Percentiles rank a stretch among this genome's conserved stretches.
Evolutionary conservation across 2,329 filamentous ascomycete species (phyloP).

Genomic region (Ascochyta koolunga): DNA sequence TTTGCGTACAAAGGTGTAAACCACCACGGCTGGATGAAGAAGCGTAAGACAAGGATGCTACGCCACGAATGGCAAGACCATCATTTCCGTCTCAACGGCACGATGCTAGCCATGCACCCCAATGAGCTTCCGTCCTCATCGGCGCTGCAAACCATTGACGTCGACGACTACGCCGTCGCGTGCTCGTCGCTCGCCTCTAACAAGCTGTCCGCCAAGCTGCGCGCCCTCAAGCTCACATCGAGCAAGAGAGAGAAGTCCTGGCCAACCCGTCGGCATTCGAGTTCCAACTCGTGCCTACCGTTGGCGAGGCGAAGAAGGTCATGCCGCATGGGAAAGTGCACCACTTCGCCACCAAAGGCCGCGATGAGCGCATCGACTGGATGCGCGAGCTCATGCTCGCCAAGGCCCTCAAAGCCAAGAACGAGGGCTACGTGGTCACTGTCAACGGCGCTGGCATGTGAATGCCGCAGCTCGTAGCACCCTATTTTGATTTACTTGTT

Average conservation of each 20-base stretch:
- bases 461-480: neutral
- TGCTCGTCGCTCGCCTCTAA: conserved; percentile 79
- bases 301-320: conserved; percentile 49
- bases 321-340: conserved; percentile 73
- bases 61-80: conserved; percentile 94
- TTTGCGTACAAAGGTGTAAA: conserved; percentile 59
- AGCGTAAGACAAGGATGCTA: conserved; percentile 86
- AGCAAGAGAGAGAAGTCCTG: conserved; percentile 59
- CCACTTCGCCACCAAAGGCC: conserved; percentile 86
- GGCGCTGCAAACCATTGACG: conserved; percentile 80
- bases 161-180: conserved; percentile 86
- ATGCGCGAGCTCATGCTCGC: conserved; percentile 93
- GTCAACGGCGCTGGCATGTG: conserved; percentile 66
- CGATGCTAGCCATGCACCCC: conserved; percentile 69
- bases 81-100: conserved; percentile 79
- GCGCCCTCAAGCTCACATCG: conserved; percentile 68
- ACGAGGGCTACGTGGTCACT: conserved; percentile 79
- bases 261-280: conserved; percentile 69
- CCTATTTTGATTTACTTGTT: conserved; percentile 7
- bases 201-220: conserved; percentile 88
- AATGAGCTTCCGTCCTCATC: conserved; percentile 61
- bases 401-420: conserved; percentile 84
- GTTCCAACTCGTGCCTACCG: conserved; percentile 79
- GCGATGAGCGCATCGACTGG: conserved; percentile 96
- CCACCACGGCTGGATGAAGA: conserved; percentile 90